Conservation (phyloP, 441 rosid species). For the Populus hybrid region DNA sequence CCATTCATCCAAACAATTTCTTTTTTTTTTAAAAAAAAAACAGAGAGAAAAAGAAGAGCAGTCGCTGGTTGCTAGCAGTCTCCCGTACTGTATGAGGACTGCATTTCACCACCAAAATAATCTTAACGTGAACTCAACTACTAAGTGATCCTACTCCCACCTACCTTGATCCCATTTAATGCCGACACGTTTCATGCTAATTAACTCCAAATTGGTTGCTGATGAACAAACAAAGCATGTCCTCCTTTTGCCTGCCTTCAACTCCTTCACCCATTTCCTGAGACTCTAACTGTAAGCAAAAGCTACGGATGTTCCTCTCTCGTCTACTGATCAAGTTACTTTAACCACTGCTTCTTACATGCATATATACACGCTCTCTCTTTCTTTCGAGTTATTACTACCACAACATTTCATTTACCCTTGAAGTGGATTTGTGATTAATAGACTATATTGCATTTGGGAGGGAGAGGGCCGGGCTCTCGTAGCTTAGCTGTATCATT, state of each 20-base stretch:
- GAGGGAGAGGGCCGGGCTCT: neutral
- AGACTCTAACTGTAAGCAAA: neutral
- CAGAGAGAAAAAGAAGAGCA: neutral
- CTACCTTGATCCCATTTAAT: constrained; percentile 7
- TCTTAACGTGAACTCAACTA: constrained; percentile 35
- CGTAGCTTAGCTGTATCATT: neutral
- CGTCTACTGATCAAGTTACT: neutral
- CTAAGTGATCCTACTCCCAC: neutral
- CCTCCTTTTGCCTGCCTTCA: constrained; percentile 10
- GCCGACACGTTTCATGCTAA: constrained; percentile 20
- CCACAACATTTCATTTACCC: neutral
- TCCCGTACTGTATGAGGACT: neutral
- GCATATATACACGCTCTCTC: neutral
- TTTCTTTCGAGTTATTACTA: constrained; percentile 4
- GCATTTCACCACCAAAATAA: neutral
- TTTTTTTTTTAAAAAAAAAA: too few species aligned
- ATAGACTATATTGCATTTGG: neutral
- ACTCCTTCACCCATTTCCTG: constrained; percentile 16
- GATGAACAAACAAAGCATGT: neutral
- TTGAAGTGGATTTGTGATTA: neutral
- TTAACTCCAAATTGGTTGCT: neutral
- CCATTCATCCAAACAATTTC: neutral
- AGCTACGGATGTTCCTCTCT: neutral
- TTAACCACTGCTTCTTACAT: neutral
- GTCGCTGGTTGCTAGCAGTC: neutral